Evolutionary conservation across 202 grass and related monocot genomes (phyloP), one percentile per base, ranked within the genome.

Genomic region (Dendrocalamus latiflorus): DNA sequence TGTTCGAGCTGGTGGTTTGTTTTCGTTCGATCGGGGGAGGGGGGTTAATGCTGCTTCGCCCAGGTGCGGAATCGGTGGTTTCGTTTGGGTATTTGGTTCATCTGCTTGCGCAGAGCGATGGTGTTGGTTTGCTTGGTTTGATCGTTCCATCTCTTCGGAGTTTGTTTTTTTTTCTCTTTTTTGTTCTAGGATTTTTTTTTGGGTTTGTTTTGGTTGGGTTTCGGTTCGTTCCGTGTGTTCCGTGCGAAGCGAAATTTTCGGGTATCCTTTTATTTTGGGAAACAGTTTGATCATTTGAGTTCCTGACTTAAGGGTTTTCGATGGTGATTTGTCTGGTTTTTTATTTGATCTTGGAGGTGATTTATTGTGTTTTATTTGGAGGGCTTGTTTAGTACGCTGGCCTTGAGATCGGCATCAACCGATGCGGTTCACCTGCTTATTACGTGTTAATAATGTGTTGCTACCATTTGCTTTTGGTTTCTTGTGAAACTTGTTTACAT

Each of bases 41-140:
- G 26, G 39, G 78, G 49, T 9, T 25, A 85, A 71, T 85, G 77
- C 39, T 54, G 77, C 26, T 44, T 84, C 24, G 20, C 20, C 33
- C 53, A 22, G 36, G 73, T 56, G 22, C 56, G 13, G 57, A 65
- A 50, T 74, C 62, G 16, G 38, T 39, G 50, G 74, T 64, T 49
- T 50, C 10, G 77, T 30, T 70, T 47, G 30, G 39, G 36, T 16
- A 12, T 36, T 24, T 74, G 3, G 36, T 72, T 77, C 24, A 36
- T 45, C 22, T 34, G 12, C 10, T 44, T 55, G 21, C 12, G 45
- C 44, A 15, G 70, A 70, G 50, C 25, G 1, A 36, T 38, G 26
- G 0, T 38, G n/a, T 16, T 68, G 26, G 21, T 68, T 64, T 63
- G 28, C 5, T 16, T 76, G 22, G n/a, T 26, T 39, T 43, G 7